phyloP scores from a whole-genome alignment of 257 asterid species.

The Lycium ferocissimum region DNA sequence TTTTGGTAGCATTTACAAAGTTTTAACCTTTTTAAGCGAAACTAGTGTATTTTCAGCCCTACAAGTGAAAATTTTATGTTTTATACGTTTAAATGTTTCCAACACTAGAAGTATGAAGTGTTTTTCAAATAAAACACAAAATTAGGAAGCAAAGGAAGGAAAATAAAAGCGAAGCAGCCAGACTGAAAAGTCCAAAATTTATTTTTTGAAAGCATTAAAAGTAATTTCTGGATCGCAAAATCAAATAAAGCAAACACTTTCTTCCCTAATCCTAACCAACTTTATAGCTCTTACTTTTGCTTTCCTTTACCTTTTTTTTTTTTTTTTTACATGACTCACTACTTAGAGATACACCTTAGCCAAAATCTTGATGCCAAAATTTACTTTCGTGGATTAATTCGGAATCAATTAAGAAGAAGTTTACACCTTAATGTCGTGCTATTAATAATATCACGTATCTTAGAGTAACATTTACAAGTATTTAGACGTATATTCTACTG shows the following conservation, averaged over 20 bases:
- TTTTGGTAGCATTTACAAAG: neutral
- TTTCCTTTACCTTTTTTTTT: neutral
- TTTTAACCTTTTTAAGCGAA: neutral
- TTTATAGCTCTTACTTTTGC: slow-evolving; percentile 16
- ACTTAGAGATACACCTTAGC: neutral
- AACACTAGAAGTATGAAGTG: neutral
- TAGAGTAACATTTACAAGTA: too few relatives aligned
- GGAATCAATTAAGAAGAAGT: too few relatives aligned
- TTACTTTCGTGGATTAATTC: too few relatives aligned
- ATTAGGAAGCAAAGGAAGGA: neutral
- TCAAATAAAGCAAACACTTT: neutral
- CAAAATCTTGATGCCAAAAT: neutral
- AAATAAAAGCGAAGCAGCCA: neutral
- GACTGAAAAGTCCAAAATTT: slow-evolving; percentile 17
- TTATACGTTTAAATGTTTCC: neutral
- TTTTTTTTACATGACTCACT: neutral
- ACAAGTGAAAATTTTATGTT: neutral
- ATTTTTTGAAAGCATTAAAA: neutral
- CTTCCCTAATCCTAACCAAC: neutral
- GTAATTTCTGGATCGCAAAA: slow-evolving; percentile 4
- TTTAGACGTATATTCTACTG: too few relatives aligned
- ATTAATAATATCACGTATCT: too few relatives aligned
- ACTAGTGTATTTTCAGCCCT: neutral
- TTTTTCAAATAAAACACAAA: neutral
- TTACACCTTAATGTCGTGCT: too few relatives aligned